Evolutionary conservation across 2,329 filamentous ascomycete species (phyloP).

Genomic region (Diplodia corticola): DNA sequence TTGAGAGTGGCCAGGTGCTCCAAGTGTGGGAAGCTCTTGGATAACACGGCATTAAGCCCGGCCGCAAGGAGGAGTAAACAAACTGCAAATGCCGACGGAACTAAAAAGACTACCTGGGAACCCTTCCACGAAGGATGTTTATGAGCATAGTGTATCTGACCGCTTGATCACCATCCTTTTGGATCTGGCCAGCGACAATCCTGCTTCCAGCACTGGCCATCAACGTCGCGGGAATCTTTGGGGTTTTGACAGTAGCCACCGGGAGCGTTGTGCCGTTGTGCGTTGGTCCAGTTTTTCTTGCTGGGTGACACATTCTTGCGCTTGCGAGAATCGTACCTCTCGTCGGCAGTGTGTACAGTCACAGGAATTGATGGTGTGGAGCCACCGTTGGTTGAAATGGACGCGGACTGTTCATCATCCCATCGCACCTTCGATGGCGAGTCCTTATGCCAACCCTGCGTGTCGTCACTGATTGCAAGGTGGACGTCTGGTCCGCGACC

Average conservation of each 20-base stretch:
- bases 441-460: slow-evolving; percentile 40
- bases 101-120: slow-evolving; percentile 33
- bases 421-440: slow-evolving; percentile 38
- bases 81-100: slow-evolving; percentile 27
- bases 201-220: slow-evolving; percentile 33
- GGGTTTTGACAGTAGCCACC: background rate
- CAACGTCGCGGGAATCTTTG: slow-evolving; percentile 30
- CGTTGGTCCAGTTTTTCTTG: slow-evolving; percentile 36
- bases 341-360: slow-evolving; percentile 22
- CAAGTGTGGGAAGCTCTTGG: slow-evolving; percentile 36
- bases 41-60: slow-evolving; percentile 31
- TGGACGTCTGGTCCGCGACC: slow-evolving; percentile 49
- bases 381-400: background rate
- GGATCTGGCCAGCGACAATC: background rate
- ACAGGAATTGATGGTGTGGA: slow-evolving; percentile 17
- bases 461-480: slow-evolving; percentile 42
- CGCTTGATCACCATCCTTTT: background rate
- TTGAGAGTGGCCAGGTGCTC: slow-evolving; percentile 34
- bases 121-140: slow-evolving; percentile 41
- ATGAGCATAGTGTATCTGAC: background rate
- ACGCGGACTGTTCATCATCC: slow-evolving; percentile 32
- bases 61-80: slow-evolving; percentile 37
- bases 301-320: slow-evolving; percentile 35
- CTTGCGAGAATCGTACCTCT: slow-evolving; percentile 39
- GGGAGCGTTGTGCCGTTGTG: slow-evolving; percentile 28